Evolutionary conservation across 2,329 filamentous ascomycete genomes (phyloP), one percentile per base, ranked within the genome.

Genomic region (Exophiala xenobiotica): DNA sequence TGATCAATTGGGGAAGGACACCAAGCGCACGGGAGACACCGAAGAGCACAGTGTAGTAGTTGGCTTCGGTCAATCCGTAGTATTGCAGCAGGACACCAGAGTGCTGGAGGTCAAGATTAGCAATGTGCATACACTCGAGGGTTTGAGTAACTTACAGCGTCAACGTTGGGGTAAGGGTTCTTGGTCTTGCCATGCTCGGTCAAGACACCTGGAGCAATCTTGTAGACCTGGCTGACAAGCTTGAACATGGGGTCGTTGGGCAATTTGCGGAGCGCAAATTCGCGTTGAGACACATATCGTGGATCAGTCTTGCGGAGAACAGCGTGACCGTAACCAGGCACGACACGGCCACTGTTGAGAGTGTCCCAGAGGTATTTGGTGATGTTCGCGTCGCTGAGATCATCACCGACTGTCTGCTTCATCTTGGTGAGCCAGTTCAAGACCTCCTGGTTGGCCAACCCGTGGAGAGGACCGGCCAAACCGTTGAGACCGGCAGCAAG

Each of bases 121-220:
- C 41, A 33, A 37, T 12, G 39, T 26, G 37, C 11, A 23, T 9
- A 42, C 11, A n/a, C 33, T 6, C 12, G 4, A 16, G 22, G 22
- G 19, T 11, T 4, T 18, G 24, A n/a, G 9, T 8, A 29, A 61
- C 71, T 70, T 69, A 76, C 73, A 69, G 92, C 91, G 70, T 97
- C 92, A 69, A 97, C 91, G 80, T 97, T 97, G 76, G 93, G 93
- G 83, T 82, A 97, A 63, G 92, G 92, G 88, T 97, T 96, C 88
- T 97, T 97, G 82, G 92, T 97, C 89, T 99, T 99, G 79, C 93
- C 93, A 81, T 99, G 93, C 86, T 99, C 90, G 63, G 93, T 99
- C 73, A 99, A 82, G 67, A 99, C 93, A 68, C 87, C 88, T 61
- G 93, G 93, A 61, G 93, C 93, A 67, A 99, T 97, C 89, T 99